Percentiles rank a stretch among this genome's conserved stretches.
Evolutionary conservation across 1,284 basidiomycete species (phyloP).

Genomic region (Coniophora puteana): DNA sequence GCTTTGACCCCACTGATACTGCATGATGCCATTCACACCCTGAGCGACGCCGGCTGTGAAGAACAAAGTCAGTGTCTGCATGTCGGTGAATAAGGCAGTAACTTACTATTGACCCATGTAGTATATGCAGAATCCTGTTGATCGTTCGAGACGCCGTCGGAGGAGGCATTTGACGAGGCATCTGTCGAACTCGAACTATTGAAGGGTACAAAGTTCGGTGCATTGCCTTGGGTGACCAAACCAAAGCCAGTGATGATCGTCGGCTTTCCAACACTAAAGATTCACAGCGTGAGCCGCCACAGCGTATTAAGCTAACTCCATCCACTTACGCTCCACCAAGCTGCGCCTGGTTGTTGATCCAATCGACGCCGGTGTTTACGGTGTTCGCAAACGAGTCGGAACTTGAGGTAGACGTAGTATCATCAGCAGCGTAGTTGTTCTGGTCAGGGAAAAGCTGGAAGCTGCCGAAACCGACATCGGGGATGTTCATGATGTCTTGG

Average conservation of each 20-base stretch:
- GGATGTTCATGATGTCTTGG: slow-evolving; percentile 58
- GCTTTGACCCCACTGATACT: slow-evolving; percentile 62
- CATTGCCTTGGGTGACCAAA: slow-evolving; percentile 54
- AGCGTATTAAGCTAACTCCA: not conserved
- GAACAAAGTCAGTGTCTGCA: slow-evolving; percentile 7
- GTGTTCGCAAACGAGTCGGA: slow-evolving; percentile 52
- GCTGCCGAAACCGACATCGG: slow-evolving; percentile 50
- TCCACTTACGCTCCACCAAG: slow-evolving; percentile 38
- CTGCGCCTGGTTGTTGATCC: slow-evolving; percentile 50
- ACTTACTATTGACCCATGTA: slow-evolving; percentile 47
- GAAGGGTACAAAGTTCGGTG: slow-evolving; percentile 56
- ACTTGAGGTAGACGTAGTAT: slow-evolving; percentile 42
- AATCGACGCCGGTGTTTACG: slow-evolving; percentile 45
- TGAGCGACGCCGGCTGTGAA: slow-evolving; percentile 38
- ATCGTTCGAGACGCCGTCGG: slow-evolving; percentile 45
- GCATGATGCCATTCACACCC: slow-evolving; percentile 48
- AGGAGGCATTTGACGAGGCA: slow-evolving; percentile 24
- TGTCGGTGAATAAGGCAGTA: not conserved
- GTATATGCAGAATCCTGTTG: slow-evolving; percentile 50
- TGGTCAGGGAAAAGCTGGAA: slow-evolving; percentile 71
- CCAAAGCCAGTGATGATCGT: slow-evolving; percentile 52
- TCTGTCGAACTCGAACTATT: slow-evolving; percentile 45
- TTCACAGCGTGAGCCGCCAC: not conserved
- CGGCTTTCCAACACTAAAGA: slow-evolving; percentile 53
- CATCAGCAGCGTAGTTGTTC: slow-evolving; percentile 41